These are phyloP conservation scores for Metschnikowia dekortorum DNA, from an alignment of 805 yeast genomes.

Conservation along the genomic window DNA sequence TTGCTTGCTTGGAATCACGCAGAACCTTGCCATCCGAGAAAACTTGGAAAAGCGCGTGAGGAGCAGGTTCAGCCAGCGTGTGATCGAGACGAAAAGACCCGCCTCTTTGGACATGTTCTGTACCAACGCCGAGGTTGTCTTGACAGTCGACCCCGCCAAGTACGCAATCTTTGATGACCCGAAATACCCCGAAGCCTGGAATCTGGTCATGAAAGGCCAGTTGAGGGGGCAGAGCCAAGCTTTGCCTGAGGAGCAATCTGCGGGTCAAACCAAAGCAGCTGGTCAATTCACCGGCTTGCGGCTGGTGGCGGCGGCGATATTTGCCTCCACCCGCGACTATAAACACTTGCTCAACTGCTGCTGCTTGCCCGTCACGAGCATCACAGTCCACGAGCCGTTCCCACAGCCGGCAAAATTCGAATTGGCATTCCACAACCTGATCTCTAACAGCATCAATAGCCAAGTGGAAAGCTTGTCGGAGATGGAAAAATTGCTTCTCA, in stretches of 20 bases:
- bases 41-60: conserved; percentile 86
- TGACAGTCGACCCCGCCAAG: conserved; percentile 24
- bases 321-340: conserved; percentile 55
- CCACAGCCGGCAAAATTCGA: conserved; percentile 25
- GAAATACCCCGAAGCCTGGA: conserved; percentile 40
- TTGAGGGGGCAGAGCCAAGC: conserved; percentile 4
- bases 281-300: conserved; percentile 8
- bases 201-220: conserved; percentile 29
- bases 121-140: conserved; percentile 39
- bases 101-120: conserved; percentile 46
- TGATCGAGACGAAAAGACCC: conserved; percentile 56
- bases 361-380: conserved; percentile 37
- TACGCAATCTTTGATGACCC: conserved; percentile 15
- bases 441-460: not conserved
- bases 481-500: conserved; percentile 63
- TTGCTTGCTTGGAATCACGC: conserved; percentile 74
- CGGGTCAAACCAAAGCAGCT: not conserved
- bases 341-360: conserved; percentile 44
- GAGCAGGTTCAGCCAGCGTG: conserved; percentile 80
- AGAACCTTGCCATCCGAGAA: conserved; percentile 73
- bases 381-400: conserved; percentile 22
- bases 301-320: conserved; percentile 33
- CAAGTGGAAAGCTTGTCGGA: conserved; percentile 45
- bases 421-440: conserved; percentile 14
- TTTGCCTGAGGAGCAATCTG: too few relatives aligned